Base-by-base conservation (phyloP, 2,329 filamentous ascomycete genomes). In the Podosphaera aphanis region DNA sequence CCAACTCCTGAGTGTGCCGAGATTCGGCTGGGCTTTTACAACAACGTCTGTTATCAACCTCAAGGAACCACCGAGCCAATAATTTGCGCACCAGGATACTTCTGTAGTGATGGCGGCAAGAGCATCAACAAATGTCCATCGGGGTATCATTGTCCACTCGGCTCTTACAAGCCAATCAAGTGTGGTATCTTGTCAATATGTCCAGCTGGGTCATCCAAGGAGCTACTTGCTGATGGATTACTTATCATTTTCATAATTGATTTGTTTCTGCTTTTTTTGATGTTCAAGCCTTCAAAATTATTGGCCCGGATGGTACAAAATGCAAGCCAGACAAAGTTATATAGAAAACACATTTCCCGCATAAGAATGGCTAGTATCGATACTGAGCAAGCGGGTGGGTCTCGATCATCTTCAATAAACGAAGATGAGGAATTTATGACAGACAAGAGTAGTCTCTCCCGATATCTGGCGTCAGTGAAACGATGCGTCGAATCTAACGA, bases 401-500 rank as follows among this genome's bases (percentile, higher is more conserved):
- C n/a, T 44, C 15, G 25, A 31, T 33, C n/a, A 19, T 13, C 15
- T 31, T 18, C 8, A 18, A 33, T n/a, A 11, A 31, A 20, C 21
- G 18, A 31, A 13, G 15, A 50, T 57, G 15, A 53, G 59, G 44
- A 60, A 60, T 37, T 56, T 55, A 25, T 5, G 11, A 7, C 5
- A 8, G 16, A 44, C 3, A 33, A 18, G 59, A 49, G 42, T 54
- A 0, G 60, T 70, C 51, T 62, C 72, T 16, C 61, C 31, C 59
- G 62, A 0, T 72, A 73, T 51, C 63, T 73, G 20, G 63, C 67
- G 38, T 72, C 69, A 0, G 67, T 73, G 61, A 63, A 64, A 19
- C 66, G 61, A 49, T 67, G 67, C 16, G 68, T 70, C 1, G 66
- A 68, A 29, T 67, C 65, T 1, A 61, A 63, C 5, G 63, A 65